These are phyloP conservation scores for Suillus discolor DNA, from an alignment of 768 basidiomycete species.

Conservation along the genomic window DNA sequence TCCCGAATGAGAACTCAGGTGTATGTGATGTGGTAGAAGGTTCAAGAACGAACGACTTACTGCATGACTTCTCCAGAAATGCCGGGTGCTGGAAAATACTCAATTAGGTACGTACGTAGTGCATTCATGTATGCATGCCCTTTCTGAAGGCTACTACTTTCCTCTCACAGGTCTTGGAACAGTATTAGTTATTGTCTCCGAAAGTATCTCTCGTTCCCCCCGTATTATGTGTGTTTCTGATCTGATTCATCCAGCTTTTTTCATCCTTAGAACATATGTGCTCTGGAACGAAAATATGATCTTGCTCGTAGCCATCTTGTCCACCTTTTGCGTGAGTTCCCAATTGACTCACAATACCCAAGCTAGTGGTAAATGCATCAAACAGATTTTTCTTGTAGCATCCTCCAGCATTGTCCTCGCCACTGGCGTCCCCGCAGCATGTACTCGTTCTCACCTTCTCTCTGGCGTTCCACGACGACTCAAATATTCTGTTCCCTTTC, in stretches of 20 bases:
- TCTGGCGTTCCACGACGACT: not conserved
- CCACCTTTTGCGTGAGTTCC: not conserved
- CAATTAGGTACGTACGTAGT: not conserved
- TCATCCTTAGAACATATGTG: not conserved
- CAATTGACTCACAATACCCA: not conserved
- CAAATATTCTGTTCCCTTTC: not conserved
- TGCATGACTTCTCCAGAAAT: not conserved
- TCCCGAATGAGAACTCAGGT: not conserved
- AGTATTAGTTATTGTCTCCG: not conserved
- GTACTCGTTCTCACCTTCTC: not conserved
- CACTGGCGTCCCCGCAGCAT: not conserved
- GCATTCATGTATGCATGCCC: not conserved
- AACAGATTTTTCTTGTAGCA: not conserved
- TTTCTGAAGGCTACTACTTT: not conserved
- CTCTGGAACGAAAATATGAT: not conserved
- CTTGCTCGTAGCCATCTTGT: not conserved
- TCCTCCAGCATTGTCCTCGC: not conserved
- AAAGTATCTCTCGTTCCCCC: not conserved
- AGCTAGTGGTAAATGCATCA: not conserved
- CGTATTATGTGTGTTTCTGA: not conserved
- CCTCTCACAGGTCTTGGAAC: not conserved
- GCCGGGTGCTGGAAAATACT: not conserved
- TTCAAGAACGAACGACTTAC: not conserved
- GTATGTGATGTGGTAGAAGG: not conserved
- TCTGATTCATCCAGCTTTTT: not conserved